Percentiles rank a stretch among this genome's conserved stretches.
Conservation (phyloP, 306 rosid species). For the Mimosa pudica region DNA sequence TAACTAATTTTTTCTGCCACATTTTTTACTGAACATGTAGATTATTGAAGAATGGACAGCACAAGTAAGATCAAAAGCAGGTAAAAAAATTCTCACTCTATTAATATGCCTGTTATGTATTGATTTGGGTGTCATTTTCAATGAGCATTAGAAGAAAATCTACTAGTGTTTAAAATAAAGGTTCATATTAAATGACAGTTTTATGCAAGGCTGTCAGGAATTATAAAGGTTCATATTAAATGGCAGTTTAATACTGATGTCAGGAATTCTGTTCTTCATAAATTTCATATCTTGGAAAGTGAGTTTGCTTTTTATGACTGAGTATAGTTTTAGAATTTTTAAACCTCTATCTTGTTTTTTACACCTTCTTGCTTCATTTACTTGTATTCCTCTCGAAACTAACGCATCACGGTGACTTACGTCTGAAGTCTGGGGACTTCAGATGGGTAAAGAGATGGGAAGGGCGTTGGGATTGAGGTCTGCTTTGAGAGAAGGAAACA, state of each 20-base stretch:
- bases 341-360: conserved; percentile 19
- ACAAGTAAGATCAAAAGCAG: conserved; percentile 78
- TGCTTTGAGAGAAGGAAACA: background rate
- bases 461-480: conserved; percentile 22
- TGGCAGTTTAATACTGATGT: conserved; percentile 8
- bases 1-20: conserved; percentile 14
- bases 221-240: background rate
- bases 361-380: conserved; percentile 13
- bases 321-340: background rate
- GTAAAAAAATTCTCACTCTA: conserved; percentile 37
- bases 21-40: conserved; percentile 49
- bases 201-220: conserved; percentile 5
- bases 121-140: conserved; percentile 24
- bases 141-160: conserved; percentile 12
- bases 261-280: conserved; percentile 20
- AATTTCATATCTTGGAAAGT: conserved; percentile 18
- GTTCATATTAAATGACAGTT: conserved; percentile 6
- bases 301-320: conserved; percentile 6
- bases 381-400: conserved; percentile 6
- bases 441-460: conserved; percentile 18
- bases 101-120: conserved; percentile 11
- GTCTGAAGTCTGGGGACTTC: conserved; percentile 5
- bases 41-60: conserved; percentile 83
- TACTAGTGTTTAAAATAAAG: conserved; percentile 3
- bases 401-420: background rate